Percentiles rank a stretch among this genome's conserved stretches.
Conservation (phyloP, 495 filamentous ascomycete species). For the Friedmanniomyces endolithicus region DNA sequence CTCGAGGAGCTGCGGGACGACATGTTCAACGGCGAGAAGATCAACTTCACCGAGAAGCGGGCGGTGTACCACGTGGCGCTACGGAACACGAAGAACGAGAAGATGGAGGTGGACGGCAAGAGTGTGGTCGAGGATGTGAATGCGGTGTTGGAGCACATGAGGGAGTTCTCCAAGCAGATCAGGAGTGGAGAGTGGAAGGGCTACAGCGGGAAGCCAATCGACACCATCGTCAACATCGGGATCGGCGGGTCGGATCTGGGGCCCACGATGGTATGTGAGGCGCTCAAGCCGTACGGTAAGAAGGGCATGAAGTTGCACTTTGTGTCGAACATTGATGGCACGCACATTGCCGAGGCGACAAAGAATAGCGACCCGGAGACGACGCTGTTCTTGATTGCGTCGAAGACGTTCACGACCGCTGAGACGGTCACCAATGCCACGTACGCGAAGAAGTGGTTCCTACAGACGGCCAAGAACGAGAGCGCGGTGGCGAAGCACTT, state of each 20-base stretch:
- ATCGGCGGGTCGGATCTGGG: slow-evolving; percentile 98
- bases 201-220: slow-evolving; percentile 93
- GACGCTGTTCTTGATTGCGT: slow-evolving; percentile 91
- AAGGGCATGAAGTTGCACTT: slow-evolving; percentile 83
- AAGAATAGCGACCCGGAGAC: slow-evolving; percentile 85
- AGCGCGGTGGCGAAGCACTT: slow-evolving; percentile 89
- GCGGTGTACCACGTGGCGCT: slow-evolving; percentile 93
- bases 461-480: slow-evolving; percentile 67
- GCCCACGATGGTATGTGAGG: slow-evolving; percentile 96
- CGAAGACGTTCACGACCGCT: slow-evolving; percentile 98
- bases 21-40: slow-evolving; percentile 95
- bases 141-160: slow-evolving; percentile 86
- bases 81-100: slow-evolving; percentile 70
- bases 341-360: slow-evolving; percentile 90
- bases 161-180: slow-evolving; percentile 89
- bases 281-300: slow-evolving; percentile 84
- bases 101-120: slow-evolving; percentile 86
- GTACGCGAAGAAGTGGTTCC: slow-evolving; percentile 92
- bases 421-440: slow-evolving; percentile 96
- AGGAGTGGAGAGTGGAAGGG: slow-evolving; percentile 95
- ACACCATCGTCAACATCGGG: slow-evolving; percentile 92
- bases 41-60: slow-evolving; percentile 96
- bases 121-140: slow-evolving; percentile 94
- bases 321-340: slow-evolving; percentile 98
- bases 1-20: slow-evolving; percentile 87